Base-by-base conservation (phyloP, 2,329 filamentous ascomycete genomes). In the Hysterium pulicare region DNA sequence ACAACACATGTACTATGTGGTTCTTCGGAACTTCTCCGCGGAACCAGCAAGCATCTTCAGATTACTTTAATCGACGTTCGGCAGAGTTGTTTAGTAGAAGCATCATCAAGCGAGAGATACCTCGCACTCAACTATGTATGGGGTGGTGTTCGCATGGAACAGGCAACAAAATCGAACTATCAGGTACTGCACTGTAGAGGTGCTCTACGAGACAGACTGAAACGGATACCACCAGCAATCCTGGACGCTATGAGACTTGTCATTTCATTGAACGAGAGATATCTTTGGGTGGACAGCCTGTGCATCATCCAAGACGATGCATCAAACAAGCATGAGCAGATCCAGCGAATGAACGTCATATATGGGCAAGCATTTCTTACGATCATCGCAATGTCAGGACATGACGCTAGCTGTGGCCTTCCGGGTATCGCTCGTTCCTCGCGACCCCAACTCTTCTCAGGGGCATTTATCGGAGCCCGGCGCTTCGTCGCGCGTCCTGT, bases 231-330 rank as follows among this genome's bases (percentile, higher is more conserved):
- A n/a, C 26, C 26, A 9, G 9, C 26, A 30, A n/a, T n/a, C n/a
- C 26, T 30, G 26, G 9, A n/a, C 9, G 9, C 9, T n/a, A 35
- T 35, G 19, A 35, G 36, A 28, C 20, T 36, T 17, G 23, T 35
- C 1, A 30, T 9, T 9, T 9, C 9, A n/a, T n/a, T 30, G 26
- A 26, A 33, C 7, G 33, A 19, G 11, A 28, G 17, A 15, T 42
- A 42, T 37, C 9, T 42, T 2, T 42, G 40, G 40, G 31, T 42
- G 8, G 40, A 42, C 16, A 33, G 33, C 22, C 33, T 42, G 4
- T 42, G 40, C 40, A 37, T 42, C 19, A 16, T 37, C 4, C 40
- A 42, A n/a, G 40, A 42, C 21, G 22, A 42, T 15, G 3, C 11
- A 21, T 40, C 38, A 40, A 23, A 15, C 33, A 28, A 17, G 24